Base-by-base conservation (phyloP, 495 filamentous ascomycete genomes). In the Xylaria castorea region DNA sequence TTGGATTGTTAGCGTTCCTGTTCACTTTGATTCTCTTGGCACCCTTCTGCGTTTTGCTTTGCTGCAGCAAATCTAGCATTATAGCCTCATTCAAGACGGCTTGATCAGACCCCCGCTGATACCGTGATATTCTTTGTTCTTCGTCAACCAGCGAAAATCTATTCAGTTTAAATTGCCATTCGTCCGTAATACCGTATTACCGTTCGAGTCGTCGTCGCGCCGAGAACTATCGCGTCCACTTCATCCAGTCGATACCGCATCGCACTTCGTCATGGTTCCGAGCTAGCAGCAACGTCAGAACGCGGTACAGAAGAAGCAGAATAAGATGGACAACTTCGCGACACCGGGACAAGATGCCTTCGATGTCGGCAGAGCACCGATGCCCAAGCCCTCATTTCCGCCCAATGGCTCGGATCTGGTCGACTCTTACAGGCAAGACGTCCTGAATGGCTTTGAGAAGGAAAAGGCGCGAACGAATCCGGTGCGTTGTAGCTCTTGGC, bases 391-490 rank as follows among this genome's bases (percentile, higher is more conserved):
- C 38, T 69, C 27, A 5, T 70, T 76, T 64, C 63, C 67, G 66
- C 83, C 83, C 6, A 80, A 72, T 36, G 80, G 75, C 66, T 80
- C 78, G 72, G 76, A 68, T 1, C 64, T 88, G 38, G 75, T 88
- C 42, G 84, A 87, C 8, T 84, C 85, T 14, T 89, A 87, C 73
- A 77, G 79, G 57, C 80, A 81, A n/a, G 84, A 85, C 27, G 81
- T 82, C 42, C 18, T 83, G 48, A 80, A 77, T 73, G 81, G 80
- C 22, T 85, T 85, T 65, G 82, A 84, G 68, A 81, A 75, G 58
- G 82, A 87, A 58, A 82, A 75, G 64, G 80, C 82, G 48, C 78
- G 79, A 64, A 85, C 81, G 65, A 87, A 87, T 75, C 82, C 82
- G 18, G 87, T 89, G 79, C 77, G 87, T 75, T 36, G 9, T 30